Base-by-base conservation (phyloP, 805 yeast species). In the Sugiyamaella valdiviana region DNA sequence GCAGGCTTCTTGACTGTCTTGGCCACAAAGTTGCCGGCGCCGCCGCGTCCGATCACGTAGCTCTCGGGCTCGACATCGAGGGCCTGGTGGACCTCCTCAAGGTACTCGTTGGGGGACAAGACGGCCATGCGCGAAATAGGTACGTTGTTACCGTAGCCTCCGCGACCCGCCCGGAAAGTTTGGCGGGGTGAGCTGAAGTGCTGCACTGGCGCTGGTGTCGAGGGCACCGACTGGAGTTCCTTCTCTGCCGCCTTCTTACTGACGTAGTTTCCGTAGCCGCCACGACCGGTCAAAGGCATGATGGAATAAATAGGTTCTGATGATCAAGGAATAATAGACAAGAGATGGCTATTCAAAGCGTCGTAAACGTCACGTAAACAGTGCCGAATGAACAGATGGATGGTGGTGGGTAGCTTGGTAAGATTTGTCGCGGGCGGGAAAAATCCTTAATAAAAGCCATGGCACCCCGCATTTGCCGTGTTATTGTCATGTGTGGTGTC, bases 11-110 rank as follows among this genome's bases (percentile, higher is more conserved):
- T 39, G n/a, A 15, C 42, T 5, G 23, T 32, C 16, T 17, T 17
- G 17, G 35, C 19, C 3, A 64, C 55, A 40, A 60, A 57, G 55
- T 66, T 66, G 24, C 71, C 71, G 6, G 58, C 44, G 6, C 71
- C 71, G 17, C 71, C 71, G 6, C 71, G 59, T 23, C 71, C 71
- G 24, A 66, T 62, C 50, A 63, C 57, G 55, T 61, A 66, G 9
- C 59, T 51, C 24, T 57, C 54, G 9, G 67, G 65, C 49, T 54
- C 66, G 17, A 57, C 59, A 21, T 59, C 58, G 38, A 56, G 44
- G 17, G 65, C 68, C 24, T 58, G 42, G 50, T 63, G 56, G 39
- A 61, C 67, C 46, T 66, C 68, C 29, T 56, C 41, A 12, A 66
- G 56, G 39, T 64, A 63, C 52, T 67, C 65, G 16, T 60, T 57